Base-by-base conservation (phyloP, 495 filamentous ascomycete species). In the Penicillium pulvis region DNA sequence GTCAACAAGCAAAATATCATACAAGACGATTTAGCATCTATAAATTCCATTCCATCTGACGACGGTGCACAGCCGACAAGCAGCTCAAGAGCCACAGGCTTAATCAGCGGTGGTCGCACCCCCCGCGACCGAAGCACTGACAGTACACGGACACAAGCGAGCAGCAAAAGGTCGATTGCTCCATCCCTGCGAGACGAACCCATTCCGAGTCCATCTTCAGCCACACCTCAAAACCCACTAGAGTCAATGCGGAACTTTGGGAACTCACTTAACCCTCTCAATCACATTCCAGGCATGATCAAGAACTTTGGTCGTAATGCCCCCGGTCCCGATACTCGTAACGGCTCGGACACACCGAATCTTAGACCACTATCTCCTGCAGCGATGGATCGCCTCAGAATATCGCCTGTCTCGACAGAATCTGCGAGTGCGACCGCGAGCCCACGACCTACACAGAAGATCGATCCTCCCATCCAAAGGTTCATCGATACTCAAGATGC, bases 201-300 rank as follows among this genome's bases (percentile, higher is more conserved):
- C 6, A 51, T 56, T n/a, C 62, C 56, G 45, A 56, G 57, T 1
- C 57, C 75, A 26, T 55, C 54, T 20, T 62, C 72, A 30, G 46
- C 61, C 14, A 59, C 70, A 12, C 65, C 72, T 3, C 67, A 74
- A 23, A 79, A 83, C 16, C 88, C 90, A 4, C 80, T 93, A 1
- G 91, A 94, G 61, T 90, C 88, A 2, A 86, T 95, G 83, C 84
- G 89, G n/a, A 91, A 84, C 61, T 83, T 96, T 33, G 88, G 90
- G 20, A 94, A 82, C 64, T 86, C 89, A 3, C 75, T 96, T 12
- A 96, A 96, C 60, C 92, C 92, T 0, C 84, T 97, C 61, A 91
- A 87, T 45, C 83, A 91, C 49, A 83, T 96, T 33, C 79, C 79
- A 9, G 83, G 87, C 19, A 87, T 93, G 74, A 85, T 93, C 64